Conservation (phyloP, 2,329 filamentous ascomycete species). For the Fusarium proliferatum region DNA sequence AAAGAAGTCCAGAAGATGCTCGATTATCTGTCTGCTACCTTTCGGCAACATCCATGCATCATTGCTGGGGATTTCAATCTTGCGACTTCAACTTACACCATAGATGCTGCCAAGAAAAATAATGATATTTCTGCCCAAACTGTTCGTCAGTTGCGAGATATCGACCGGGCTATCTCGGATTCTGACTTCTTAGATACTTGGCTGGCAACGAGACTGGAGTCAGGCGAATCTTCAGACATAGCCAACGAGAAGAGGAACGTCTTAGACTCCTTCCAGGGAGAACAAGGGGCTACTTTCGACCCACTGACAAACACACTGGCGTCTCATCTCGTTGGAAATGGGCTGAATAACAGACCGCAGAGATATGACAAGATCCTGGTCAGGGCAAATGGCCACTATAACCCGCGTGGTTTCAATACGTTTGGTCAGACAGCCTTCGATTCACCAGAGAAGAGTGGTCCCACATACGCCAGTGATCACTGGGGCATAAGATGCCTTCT, state of each 20-base stretch:
- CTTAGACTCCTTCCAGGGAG: slow-evolving; percentile 62
- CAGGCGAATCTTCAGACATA: slow-evolving; percentile 53
- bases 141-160: slow-evolving; percentile 53
- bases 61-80: slow-evolving; percentile 75
- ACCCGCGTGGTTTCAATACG: slow-evolving; percentile 61
- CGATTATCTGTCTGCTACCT: slow-evolving; percentile 55
- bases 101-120: slow-evolving; percentile 62
- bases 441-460: not conserved
- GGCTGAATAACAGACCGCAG: slow-evolving; percentile 67
- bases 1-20: slow-evolving; percentile 64
- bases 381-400: slow-evolving; percentile 52
- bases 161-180: slow-evolving; percentile 60
- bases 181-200: slow-evolving; percentile 65
- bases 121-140: slow-evolving; percentile 65
- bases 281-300: slow-evolving; percentile 74
- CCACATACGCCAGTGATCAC: slow-evolving; percentile 63
- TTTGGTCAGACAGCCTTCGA: slow-evolving; percentile 58
- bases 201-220: slow-evolving; percentile 57
- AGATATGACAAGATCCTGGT: slow-evolving; percentile 73
- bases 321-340: slow-evolving; percentile 58
- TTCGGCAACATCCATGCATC: slow-evolving; percentile 61
- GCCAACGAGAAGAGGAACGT: slow-evolving; percentile 41
- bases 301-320: slow-evolving; percentile 68
- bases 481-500: slow-evolving; percentile 65
- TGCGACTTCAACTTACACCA: slow-evolving; percentile 66